These are phyloP conservation scores for Botryotinia narcissicola DNA, from an alignment of 2,329 filamentous ascomycete genomes.

Conservation along the genomic window DNA sequence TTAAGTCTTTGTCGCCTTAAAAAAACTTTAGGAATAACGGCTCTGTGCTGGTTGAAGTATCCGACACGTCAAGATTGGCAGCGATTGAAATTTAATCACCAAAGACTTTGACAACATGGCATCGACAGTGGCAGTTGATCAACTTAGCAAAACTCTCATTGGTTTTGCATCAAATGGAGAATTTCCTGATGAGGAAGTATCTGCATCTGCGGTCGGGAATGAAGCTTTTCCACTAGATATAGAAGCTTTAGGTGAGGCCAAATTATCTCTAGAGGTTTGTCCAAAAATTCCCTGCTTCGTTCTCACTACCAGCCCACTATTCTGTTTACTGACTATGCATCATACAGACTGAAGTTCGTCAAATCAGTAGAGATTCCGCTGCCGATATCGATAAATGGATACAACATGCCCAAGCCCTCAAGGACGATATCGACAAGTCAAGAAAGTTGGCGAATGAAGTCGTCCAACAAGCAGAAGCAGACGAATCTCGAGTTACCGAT, in stretches of 20 bases:
- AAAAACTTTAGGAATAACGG: not conserved
- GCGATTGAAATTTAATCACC: not conserved
- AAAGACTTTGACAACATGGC: slow-evolving; percentile 30
- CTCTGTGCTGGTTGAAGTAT: not conserved
- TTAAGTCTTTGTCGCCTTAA: too few species aligned
- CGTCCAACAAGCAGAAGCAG: slow-evolving; percentile 69
- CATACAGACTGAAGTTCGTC: slow-evolving; percentile 58
- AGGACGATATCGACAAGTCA: slow-evolving; percentile 80
- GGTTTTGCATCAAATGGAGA: slow-evolving; percentile 53
- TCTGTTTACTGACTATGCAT: slow-evolving; percentile 18
- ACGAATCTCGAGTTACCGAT: slow-evolving; percentile 45
- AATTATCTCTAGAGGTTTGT: slow-evolving; percentile 46
- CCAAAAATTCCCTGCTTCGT: not conserved
- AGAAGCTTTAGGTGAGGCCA: slow-evolving; percentile 44
- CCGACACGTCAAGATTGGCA: not conserved
- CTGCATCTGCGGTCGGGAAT: slow-evolving; percentile 29
- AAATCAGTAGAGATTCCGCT: slow-evolving; percentile 72
- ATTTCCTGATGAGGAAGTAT: slow-evolving; percentile 49
- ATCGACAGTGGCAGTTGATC: slow-evolving; percentile 22
- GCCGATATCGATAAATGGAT: slow-evolving; percentile 86
- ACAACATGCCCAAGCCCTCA: slow-evolving; percentile 75
- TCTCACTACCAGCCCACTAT: not conserved
- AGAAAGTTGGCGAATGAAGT: slow-evolving; percentile 79
- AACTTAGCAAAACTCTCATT: slow-evolving; percentile 59
- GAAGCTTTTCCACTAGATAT: slow-evolving; percentile 44